These are phyloP conservation scores for Ganoderma lingzhi DNA, from an alignment of 1,284 basidiomycete species.

Conservation along the genomic window DNA sequence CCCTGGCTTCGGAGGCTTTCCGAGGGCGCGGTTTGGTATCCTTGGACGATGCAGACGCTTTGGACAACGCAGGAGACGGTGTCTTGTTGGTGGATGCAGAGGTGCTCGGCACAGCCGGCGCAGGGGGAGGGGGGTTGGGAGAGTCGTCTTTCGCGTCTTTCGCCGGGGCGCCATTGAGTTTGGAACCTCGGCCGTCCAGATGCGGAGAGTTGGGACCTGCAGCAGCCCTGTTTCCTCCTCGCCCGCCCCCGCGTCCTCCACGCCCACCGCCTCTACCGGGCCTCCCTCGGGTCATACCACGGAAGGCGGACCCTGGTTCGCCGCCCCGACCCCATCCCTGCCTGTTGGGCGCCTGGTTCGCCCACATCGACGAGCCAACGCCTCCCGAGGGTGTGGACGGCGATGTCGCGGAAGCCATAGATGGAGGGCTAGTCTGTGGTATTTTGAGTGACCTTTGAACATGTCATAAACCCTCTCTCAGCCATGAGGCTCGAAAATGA, in stretches of 20 bases:
- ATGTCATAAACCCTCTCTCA: conserved; percentile 20
- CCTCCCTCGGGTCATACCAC: conserved; percentile 40
- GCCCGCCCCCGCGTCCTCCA: conserved; percentile 46
- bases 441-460: conserved; percentile 8
- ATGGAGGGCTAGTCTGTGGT: conserved; percentile 12
- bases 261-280: conserved; percentile 46
- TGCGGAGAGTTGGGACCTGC: conserved; percentile 30
- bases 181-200: conserved; percentile 27
- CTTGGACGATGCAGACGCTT: conserved; percentile 26
- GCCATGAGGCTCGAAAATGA: conserved; percentile 16
- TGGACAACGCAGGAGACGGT: conserved; percentile 27
- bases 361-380: conserved; percentile 38
- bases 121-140: conserved; percentile 10
- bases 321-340: conserved; percentile 54
- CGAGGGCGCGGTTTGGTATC: conserved; percentile 33
- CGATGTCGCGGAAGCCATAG: conserved; percentile 37
- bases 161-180: conserved; percentile 26
- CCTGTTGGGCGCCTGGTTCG: conserved; percentile 39
- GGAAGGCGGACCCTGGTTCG: conserved; percentile 60
- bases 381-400: conserved; percentile 34
- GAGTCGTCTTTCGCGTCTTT: conserved; percentile 25
- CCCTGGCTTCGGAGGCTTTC: conserved; percentile 38
- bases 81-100: conserved; percentile 44
- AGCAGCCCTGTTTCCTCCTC: conserved; percentile 34
- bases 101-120: conserved; percentile 39